A percentile compares a stretch with the other conserved stretches of the same genome.
phyloP scores from a whole-genome alignment of 2,329 filamentous ascomycete species.

The Ceratocystis destructans region DNA sequence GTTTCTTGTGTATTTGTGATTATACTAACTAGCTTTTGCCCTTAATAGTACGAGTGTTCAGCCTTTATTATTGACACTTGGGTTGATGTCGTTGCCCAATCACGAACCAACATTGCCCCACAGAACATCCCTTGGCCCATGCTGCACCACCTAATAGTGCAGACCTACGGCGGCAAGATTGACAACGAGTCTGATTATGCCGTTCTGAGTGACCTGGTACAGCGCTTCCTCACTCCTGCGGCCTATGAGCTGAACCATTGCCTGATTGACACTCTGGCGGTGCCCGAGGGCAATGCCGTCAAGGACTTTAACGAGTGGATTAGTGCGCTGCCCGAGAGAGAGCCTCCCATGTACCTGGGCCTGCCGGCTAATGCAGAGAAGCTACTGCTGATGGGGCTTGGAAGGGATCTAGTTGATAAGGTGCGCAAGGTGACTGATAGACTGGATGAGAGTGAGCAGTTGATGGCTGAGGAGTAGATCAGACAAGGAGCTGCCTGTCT shows the following conservation, averaged over 20 bases:
- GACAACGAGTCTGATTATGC: slow-evolving; percentile 78
- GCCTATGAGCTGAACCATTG: slow-evolving; percentile 91
- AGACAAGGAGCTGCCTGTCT: neutral
- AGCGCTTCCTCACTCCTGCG: slow-evolving; percentile 64
- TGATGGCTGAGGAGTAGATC: slow-evolving; percentile 52
- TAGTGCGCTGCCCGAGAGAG: slow-evolving; percentile 78
- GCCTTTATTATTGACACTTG: slow-evolving; percentile 92
- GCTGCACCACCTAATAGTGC: slow-evolving; percentile 75
- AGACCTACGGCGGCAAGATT: slow-evolving; percentile 97
- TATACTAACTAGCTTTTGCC: neutral
- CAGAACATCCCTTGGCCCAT: slow-evolving; percentile 94
- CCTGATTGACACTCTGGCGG: slow-evolving; percentile 61
- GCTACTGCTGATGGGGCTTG: slow-evolving; percentile 75
- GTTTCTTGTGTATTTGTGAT: neutral
- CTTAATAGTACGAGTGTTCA: slow-evolving; percentile 73
- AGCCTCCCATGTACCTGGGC: slow-evolving; percentile 89
- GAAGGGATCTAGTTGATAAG: slow-evolving; percentile 70
- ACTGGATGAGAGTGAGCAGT: slow-evolving; percentile 84
- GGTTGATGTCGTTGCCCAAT: slow-evolving; percentile 70
- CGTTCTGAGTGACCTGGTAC: slow-evolving; percentile 58
- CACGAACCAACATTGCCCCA: slow-evolving; percentile 83
- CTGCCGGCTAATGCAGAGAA: slow-evolving; percentile 95
- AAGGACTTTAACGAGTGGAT: slow-evolving; percentile 87
- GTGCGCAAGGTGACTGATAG: slow-evolving; percentile 72
- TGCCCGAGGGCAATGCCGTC: slow-evolving; percentile 69